Percentiles rank a stretch among this genome's conserved stretches.
These are phyloP conservation scores for Graphilbum fragrans DNA, from an alignment of 2,329 filamentous ascomycete genomes.

Conservation along the genomic window DNA sequence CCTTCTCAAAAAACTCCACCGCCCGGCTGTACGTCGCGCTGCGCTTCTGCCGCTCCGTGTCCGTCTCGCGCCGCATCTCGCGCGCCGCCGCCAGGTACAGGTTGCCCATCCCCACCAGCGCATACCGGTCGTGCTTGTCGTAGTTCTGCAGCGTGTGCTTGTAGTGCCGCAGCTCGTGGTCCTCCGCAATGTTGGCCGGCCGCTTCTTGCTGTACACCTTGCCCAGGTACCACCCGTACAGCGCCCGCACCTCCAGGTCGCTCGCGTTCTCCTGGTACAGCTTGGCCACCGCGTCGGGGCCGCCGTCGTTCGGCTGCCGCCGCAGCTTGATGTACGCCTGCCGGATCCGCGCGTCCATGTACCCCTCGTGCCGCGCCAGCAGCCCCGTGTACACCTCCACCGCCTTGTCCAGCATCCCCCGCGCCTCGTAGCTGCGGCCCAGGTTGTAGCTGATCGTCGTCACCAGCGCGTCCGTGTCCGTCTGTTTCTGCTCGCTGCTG, in stretches of 20 bases:
- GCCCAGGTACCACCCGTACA: slow-evolving; percentile 94
- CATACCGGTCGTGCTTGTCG: slow-evolving; percentile 97
- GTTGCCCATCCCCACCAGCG: slow-evolving; percentile 93
- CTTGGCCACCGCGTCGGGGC: slow-evolving; percentile 73
- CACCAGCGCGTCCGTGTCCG: slow-evolving; percentile 82
- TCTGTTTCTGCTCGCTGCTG: slow-evolving; percentile 17
- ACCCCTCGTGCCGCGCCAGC: slow-evolving; percentile 74
- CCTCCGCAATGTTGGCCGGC: slow-evolving; percentile 69
- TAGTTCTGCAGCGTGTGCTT: slow-evolving; percentile 90
- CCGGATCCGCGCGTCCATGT: slow-evolving; percentile 81
- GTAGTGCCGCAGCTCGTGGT: slow-evolving; percentile 85
- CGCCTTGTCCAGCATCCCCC: slow-evolving; percentile 69
- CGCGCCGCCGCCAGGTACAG: slow-evolving; percentile 75
- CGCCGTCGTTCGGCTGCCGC: slow-evolving; percentile 70
- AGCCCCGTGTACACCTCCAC: slow-evolving; percentile 80
- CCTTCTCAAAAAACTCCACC: slow-evolving; percentile 98
- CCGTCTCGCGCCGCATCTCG: slow-evolving; percentile 87
- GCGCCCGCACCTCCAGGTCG: slow-evolving; percentile 80
- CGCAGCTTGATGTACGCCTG: slow-evolving; percentile 83
- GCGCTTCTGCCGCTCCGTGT: slow-evolving; percentile 82
- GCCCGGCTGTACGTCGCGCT: slow-evolving; percentile 79
- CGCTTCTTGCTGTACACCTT: slow-evolving; percentile 70
- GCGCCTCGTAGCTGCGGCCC: slow-evolving; percentile 82
- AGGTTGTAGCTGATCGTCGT: slow-evolving; percentile 97
- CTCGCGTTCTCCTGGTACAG: slow-evolving; percentile 73